phyloP scores from a whole-genome alignment of 768 basidiomycete genomes.

The Leccinum subgranulosum region DNA sequence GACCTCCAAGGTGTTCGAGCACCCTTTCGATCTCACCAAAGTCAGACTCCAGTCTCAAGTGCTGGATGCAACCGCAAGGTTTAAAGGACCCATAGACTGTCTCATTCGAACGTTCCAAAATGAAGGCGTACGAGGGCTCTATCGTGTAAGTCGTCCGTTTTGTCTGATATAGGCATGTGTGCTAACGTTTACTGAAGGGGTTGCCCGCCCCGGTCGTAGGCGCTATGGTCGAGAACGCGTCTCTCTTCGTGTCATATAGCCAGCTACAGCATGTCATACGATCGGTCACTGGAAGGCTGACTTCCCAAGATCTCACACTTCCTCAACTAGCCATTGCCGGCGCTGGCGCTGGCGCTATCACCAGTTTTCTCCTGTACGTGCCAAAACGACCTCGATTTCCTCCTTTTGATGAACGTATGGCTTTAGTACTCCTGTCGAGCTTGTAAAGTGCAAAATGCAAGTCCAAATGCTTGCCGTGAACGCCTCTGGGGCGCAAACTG shows the following conservation, averaged over 20 bases:
- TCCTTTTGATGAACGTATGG: background rate
- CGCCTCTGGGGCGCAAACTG: slow-evolving; percentile 13
- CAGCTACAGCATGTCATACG: slow-evolving; percentile 66
- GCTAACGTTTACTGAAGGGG: slow-evolving; percentile 49
- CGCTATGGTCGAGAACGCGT: slow-evolving; percentile 90
- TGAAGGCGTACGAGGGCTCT: slow-evolving; percentile 84
- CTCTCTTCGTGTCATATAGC: slow-evolving; percentile 82
- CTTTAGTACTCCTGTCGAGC: slow-evolving; percentile 84
- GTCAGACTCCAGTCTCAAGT: slow-evolving; percentile 92
- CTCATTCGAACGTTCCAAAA: slow-evolving; percentile 73
- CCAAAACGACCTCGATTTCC: background rate
- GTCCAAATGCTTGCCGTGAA: slow-evolving; percentile 73
- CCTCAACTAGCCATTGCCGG: slow-evolving; percentile 76
- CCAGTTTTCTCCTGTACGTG: slow-evolving; percentile 82
- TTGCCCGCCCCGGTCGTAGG: slow-evolving; percentile 88
- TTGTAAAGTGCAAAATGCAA: slow-evolving; percentile 98
- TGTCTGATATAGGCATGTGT: background rate
- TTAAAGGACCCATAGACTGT: slow-evolving; percentile 87
- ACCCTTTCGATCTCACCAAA: slow-evolving; percentile 94
- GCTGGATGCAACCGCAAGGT: slow-evolving; percentile 63
- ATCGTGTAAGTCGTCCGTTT: slow-evolving; percentile 58
- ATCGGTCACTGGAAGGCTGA: slow-evolving; percentile 32
- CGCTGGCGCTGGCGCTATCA: slow-evolving; percentile 80
- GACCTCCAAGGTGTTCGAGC: slow-evolving; percentile 81
- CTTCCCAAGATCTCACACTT: slow-evolving; percentile 48